Percentiles rank a stretch among this genome's conserved stretches.
These are phyloP conservation scores for Aspergillus spinulosporus DNA, from an alignment of 2,329 filamentous ascomycete genomes.

Conservation along the genomic window DNA sequence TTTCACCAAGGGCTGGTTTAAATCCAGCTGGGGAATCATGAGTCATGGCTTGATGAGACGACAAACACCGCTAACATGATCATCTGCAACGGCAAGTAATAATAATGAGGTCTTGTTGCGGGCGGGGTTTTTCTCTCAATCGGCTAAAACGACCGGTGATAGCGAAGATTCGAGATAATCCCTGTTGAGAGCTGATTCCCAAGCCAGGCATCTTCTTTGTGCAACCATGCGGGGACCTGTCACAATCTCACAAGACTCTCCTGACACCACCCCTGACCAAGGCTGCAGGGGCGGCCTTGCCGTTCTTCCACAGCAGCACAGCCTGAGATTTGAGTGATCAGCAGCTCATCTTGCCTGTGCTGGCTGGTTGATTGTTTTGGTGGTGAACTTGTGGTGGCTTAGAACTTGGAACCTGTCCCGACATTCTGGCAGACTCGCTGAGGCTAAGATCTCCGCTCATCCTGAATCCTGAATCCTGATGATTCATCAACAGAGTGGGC, in stretches of 20 bases:
- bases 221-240: constrained; percentile 25
- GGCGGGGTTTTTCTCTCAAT: neutral
- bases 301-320: neutral
- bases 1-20: neutral
- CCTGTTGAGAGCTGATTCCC: neutral
- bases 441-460: constrained; percentile 24
- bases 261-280: constrained; percentile 18
- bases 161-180: neutral
- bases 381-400: constrained; percentile 13
- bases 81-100: constrained; percentile 22
- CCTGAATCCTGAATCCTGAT: constrained; percentile 15
- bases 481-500: constrained; percentile 19
- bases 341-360: constrained; percentile 15
- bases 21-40: constrained; percentile 3
- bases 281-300: constrained; percentile 18
- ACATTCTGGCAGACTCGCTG: constrained; percentile 22
- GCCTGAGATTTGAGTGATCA: constrained; percentile 13
- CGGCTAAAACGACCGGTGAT: constrained; percentile 19
- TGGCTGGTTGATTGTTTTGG: constrained; percentile 10
- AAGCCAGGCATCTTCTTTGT: constrained; percentile 1
- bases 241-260: constrained; percentile 15
- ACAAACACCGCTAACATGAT: constrained; percentile 12
- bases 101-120: constrained; percentile 7
- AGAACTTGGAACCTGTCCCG: constrained; percentile 19
- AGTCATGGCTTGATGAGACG: neutral